A percentile compares a stretch with the other conserved stretches of the same genome.
These are phyloP conservation scores for Chlamydomonas sphaeroides DNA, from an alignment of 139 green algal genomes.

Conservation along the genomic window DNA sequence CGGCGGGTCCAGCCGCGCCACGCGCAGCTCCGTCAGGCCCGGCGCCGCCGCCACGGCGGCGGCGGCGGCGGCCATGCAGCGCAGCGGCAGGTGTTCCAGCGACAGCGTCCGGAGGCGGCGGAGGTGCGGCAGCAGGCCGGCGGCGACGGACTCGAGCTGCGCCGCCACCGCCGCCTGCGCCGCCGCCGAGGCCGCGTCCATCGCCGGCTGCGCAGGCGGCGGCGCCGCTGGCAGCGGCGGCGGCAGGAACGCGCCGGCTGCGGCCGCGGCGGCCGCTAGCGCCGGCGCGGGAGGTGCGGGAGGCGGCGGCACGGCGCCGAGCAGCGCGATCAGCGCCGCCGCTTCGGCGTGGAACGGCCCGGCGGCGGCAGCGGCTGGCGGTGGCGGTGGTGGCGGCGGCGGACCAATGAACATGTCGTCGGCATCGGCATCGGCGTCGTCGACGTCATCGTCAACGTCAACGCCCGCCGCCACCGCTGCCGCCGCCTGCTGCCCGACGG, in stretches of 20 bases:
- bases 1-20: neutral
- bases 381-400: too few species aligned
- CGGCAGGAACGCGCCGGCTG: too few species aligned
- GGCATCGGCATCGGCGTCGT: too few species aligned
- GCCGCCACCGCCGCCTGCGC: neutral
- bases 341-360: too few species aligned
- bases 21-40: conserved; percentile 10
- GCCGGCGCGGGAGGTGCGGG: too few species aligned
- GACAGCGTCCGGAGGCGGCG: neutral
- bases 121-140: neutral
- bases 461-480: neutral
- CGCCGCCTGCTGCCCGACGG: neutral
- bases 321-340: too few species aligned
- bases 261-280: too few species aligned
- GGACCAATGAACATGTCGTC: too few species aligned
- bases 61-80: conserved; percentile 22
- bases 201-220: neutral
- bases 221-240: too few species aligned
- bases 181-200: neutral
- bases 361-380: too few species aligned
- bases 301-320: too few species aligned
- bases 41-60: conserved; percentile 4
- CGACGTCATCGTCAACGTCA: too few species aligned
- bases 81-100: conserved; percentile 3
- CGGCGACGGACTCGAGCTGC: neutral